A percentile compares a stretch with the other conserved stretches of the same genome.
phyloP scores from a whole-genome alignment of 2,329 filamentous ascomycete genomes.

The Pseudohalonectria lignicola region DNA sequence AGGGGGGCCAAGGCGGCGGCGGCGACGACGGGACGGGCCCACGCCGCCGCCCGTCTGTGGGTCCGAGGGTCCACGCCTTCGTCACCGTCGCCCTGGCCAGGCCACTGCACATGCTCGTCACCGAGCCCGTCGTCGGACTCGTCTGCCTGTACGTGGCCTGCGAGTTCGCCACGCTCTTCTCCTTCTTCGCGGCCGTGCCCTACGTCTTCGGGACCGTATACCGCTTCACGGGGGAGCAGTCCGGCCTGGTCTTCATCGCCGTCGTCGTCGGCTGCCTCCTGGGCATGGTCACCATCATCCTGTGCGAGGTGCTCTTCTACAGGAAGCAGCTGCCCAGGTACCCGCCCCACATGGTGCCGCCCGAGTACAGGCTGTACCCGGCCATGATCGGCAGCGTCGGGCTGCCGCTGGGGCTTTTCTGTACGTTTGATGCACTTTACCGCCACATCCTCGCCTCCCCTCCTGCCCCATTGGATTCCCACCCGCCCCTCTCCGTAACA shows the following conservation, averaged over 20 bases:
- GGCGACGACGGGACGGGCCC: no score
- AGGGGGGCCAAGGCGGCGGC: constrained; percentile 10
- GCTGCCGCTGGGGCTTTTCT: constrained; percentile 42
- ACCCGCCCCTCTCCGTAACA: no score
- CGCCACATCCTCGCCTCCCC: neutral
- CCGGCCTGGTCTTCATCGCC: constrained; percentile 31
- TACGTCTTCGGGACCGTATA: constrained; percentile 35
- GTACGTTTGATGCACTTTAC: constrained; percentile 10
- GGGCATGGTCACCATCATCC: constrained; percentile 25
- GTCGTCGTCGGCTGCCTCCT: constrained; percentile 33
- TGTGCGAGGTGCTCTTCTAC: constrained; percentile 32
- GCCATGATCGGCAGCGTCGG: constrained; percentile 47
- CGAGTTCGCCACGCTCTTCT: constrained; percentile 40
- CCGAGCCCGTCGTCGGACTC: constrained; percentile 52
- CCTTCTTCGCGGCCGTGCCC: constrained; percentile 39
- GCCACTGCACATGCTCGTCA: constrained; percentile 46
- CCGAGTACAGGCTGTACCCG: constrained; percentile 46
- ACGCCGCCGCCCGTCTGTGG: constrained; percentile 14
- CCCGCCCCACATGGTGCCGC: constrained; percentile 25
- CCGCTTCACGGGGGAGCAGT: constrained; percentile 28
- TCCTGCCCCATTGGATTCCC: no score
- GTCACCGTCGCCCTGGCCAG: constrained; percentile 31
- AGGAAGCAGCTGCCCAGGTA: constrained; percentile 19
- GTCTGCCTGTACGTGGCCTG: constrained; percentile 36
- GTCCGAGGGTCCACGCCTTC: constrained; percentile 19